These are phyloP conservation scores for Uncinocarpus reesii DNA, from an alignment of 2,329 filamentous ascomycete genomes.

Conservation along the genomic window DNA sequence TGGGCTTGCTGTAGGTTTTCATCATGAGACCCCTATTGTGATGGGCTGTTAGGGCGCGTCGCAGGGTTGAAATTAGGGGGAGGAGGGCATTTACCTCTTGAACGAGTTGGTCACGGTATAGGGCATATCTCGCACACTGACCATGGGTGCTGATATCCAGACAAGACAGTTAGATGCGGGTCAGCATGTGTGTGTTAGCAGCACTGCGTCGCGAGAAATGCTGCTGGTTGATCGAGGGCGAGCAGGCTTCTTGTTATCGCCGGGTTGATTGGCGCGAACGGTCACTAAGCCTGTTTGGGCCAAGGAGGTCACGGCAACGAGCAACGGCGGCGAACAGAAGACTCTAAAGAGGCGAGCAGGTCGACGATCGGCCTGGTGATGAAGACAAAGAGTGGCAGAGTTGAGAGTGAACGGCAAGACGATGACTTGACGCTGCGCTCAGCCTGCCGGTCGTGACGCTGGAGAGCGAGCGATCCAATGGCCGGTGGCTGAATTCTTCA, in stretches of 20 bases:
- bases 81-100: slow-evolving; percentile 32
- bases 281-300: slow-evolving; percentile 1
- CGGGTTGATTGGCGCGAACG: background rate
- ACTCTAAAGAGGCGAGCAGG: too few species aligned
- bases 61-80: slow-evolving; percentile 6
- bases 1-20: slow-evolving; percentile 41
- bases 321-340: too few species aligned
- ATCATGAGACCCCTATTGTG: slow-evolving; percentile 37
- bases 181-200: background rate
- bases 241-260: background rate
- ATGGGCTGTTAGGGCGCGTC: slow-evolving; percentile 13
- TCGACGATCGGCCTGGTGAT: too few species aligned
- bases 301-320: background rate
- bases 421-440: too few species aligned
- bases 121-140: slow-evolving; percentile 33
- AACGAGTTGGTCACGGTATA: slow-evolving; percentile 44
- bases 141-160: slow-evolving; percentile 13
- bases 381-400: too few species aligned
- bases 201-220: too few species aligned
- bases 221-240: too few species aligned
- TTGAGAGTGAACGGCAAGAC: too few species aligned
- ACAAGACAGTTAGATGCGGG: background rate
- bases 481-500: background rate
- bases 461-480: background rate
- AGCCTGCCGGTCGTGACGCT: too few species aligned